Evolutionary conservation across 352 stramenopile genomes (phyloP), one percentile per base, ranked within the genome.

Genomic region (Globisporangium carolinianum): DNA sequence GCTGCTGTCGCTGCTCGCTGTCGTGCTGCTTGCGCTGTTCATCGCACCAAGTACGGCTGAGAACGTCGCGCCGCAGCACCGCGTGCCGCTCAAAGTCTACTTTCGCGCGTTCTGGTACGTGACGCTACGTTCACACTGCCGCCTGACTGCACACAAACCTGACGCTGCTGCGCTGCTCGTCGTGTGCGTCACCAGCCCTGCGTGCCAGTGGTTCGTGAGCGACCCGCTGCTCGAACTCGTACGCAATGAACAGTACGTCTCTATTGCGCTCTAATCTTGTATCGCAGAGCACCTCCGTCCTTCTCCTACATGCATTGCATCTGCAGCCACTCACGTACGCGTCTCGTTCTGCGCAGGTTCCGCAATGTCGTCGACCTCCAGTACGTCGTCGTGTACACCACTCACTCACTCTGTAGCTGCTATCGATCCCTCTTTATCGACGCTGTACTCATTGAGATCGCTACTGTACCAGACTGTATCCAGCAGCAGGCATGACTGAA

Each of bases 191-290:
- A 5, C n/a, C 51, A 90, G 83, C 51, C 79, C 83, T 10, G 81
- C 83, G n/a, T 91, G 83, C 42, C 77, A 91, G 71, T 91, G 79
- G 80, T 90, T 88, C 47, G 73, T 91, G 15, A 73, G 72, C 24
- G 75, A 88, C 51, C 81, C 82, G 58, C 58, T 94, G 17, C 58
- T 91, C 42, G 72, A 88, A 55, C 75, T 94, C 52, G 65, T 94
- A 49, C 68, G 73, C 32, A 78, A 78, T 43, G 71, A 86, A 55
- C 67, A 88, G 65, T 86, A 69, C 61, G 75, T 51, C 12, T 8
- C n/a, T 17, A 7, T 46, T 47, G 35, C 39, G 3, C 7, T 11
- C 9, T 14, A 6, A 5, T 15, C 10, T 5, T 14, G 9, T 14
- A 10, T 7, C 5, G 11, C 32, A 18, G 9, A 42, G 48, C 48